Conservation (phyloP, 163 green algal genomes). For the Dunaliella salina region DNA sequence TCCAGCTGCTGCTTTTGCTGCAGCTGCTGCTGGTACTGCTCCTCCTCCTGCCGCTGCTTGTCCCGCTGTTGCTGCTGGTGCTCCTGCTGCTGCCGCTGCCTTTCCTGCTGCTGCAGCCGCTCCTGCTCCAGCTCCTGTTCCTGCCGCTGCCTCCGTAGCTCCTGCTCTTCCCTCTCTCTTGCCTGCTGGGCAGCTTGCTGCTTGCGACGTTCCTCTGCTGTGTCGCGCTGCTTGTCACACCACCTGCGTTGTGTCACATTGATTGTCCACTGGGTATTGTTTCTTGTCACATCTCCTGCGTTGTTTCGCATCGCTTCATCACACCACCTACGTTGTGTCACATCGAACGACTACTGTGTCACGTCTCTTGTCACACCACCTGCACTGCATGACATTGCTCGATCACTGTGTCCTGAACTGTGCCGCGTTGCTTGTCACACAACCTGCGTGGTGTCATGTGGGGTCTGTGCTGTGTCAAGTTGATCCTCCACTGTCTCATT, state of each 20-base stretch:
- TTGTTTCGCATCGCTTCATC: background rate
- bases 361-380: background rate
- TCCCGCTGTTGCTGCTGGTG: background rate
- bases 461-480: too few species aligned
- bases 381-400: too few species aligned
- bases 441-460: too few species aligned
- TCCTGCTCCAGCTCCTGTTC: background rate
- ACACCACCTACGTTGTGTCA: background rate
- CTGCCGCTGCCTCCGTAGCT: background rate
- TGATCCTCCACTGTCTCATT: too few species aligned
- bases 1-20: conserved; percentile 12
- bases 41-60: background rate
- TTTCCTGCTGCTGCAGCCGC: background rate
- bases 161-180: too few species aligned
- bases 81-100: background rate
- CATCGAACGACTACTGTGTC: background rate
- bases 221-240: background rate
- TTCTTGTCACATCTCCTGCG: background rate
- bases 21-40: background rate
- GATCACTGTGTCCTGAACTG: too few species aligned
- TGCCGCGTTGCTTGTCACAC: too few species aligned
- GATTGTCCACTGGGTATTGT: too few species aligned
- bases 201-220: background rate
- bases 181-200: background rate
- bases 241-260: too few species aligned